phyloP scores from a whole-genome alignment of 2,329 filamentous ascomycete species.

The Pestalotiopsis sp. region DNA sequence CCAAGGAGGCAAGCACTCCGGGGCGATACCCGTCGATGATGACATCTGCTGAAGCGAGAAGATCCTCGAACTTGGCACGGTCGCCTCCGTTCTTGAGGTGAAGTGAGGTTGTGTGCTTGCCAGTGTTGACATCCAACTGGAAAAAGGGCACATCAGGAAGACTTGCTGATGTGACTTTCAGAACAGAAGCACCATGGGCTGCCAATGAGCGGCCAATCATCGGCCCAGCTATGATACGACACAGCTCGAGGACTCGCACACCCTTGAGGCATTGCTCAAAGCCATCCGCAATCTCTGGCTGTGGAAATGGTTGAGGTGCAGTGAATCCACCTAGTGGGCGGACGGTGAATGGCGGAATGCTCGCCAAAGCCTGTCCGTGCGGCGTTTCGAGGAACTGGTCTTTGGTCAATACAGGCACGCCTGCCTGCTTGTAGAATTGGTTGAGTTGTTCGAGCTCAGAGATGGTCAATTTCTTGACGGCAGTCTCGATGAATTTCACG shows the following conservation, averaged over 20 bases:
- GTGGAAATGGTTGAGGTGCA: conserved; percentile 44
- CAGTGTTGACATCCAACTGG: conserved; percentile 73
- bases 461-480: conserved; percentile 57
- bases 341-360: conserved; percentile 51
- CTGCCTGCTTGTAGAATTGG: conserved; percentile 57
- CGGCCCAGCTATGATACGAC: conserved; percentile 77
- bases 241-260: conserved; percentile 74
- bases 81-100: conserved; percentile 62
- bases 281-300: conserved; percentile 32
- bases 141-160: conserved; percentile 75
- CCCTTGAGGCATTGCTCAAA: conserved; percentile 51
- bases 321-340: conserved; percentile 52
- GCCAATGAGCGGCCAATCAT: conserved; percentile 71
- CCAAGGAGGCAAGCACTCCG: conserved; percentile 63
- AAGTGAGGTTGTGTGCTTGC: conserved; percentile 68
- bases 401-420: conserved; percentile 60
- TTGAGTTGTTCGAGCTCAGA: conserved; percentile 63
- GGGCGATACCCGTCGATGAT: conserved; percentile 73
- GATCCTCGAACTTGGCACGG: conserved; percentile 56
- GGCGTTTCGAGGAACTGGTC: conserved; percentile 60
- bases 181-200: conserved; percentile 75
- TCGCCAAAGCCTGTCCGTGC: conserved; percentile 48
- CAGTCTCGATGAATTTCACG: conserved; percentile 60
- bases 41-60: conserved; percentile 66
- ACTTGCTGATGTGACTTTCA: conserved; percentile 70